Evolutionary conservation across 306 rosid genomes (phyloP), one percentile per base, ranked within the genome.

Genomic region (Vicia faba): DNA sequence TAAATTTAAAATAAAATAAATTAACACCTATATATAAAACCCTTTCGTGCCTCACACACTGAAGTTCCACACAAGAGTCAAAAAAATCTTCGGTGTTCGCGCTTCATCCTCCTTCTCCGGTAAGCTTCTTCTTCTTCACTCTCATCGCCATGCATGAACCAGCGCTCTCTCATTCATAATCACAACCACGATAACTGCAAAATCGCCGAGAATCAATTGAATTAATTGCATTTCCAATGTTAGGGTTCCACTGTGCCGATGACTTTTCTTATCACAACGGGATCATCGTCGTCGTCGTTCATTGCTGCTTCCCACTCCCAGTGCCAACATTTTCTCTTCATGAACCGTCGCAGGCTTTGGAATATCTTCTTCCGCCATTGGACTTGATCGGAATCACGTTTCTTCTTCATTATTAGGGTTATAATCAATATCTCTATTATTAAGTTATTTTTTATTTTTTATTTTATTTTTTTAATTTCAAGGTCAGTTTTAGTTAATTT

Each of bases 161-260:
- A 23, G 5, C 14, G n/a, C n/a, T n/a, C n/a, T n/a, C n/a, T 23
- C 31, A 53, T 53, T 33, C 45, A 11, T 36, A 59, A 15, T 16
- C 5, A 16, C 6, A 3, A 50, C 19, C n/a, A 44, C 55, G 11
- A 25, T 8, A 25, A 44, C 64, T 9, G 45, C 29, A n/a, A n/a
- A n/a, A n/a, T n/a, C n/a, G n/a, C 3, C 15, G 23, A 20, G 23
- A 20, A 20, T 20, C 23, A 20, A 20, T 20, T 20, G 31, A 61
- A 18, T 41, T 5, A 40, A 62, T 51, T 57, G 45, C 56, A 71
- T 77, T 81, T 55, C 20, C 45, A 35, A 40, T 81, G 85, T 70
- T 78, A 81, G 82, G 82, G 80, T 70, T 81, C 40, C 72, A 77
- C 81, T 74, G 78, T 54, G 85, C 82, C 74, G 85, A 81, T 81